Conservation (phyloP, 306 rosid genomes). For the Neltuma alba region DNA sequence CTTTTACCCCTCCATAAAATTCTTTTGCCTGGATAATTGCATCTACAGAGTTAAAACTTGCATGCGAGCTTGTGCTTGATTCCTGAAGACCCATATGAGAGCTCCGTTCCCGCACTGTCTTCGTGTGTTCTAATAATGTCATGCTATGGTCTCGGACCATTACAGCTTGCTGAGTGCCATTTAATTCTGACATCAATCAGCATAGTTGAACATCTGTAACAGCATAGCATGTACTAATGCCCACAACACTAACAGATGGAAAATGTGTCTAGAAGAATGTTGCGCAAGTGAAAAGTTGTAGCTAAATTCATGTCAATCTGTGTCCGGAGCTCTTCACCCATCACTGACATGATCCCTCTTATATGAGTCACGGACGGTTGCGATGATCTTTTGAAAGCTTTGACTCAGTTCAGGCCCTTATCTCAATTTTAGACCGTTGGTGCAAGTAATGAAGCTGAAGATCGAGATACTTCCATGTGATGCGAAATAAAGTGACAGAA, state of each 20-base stretch:
- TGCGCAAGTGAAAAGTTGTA: neutral
- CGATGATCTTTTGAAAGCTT: neutral
- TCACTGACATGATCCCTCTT: neutral
- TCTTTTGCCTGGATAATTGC: conserved; percentile 19
- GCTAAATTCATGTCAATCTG: conserved; percentile 4
- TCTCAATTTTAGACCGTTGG: conserved; percentile 5
- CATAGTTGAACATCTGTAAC: conserved; percentile 37
- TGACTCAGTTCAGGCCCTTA: neutral
- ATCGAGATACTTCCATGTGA: neutral
- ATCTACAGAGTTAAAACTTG: conserved; percentile 55
- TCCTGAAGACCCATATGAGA: conserved; percentile 5
- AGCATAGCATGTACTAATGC: conserved; percentile 12
- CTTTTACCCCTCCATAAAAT: neutral
- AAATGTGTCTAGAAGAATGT: conserved; percentile 15
- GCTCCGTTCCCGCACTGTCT: conserved; percentile 22
- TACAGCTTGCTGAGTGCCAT: conserved; percentile 33
- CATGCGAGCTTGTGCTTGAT: conserved; percentile 28
- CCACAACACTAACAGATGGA: neutral
- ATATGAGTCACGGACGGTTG: neutral
- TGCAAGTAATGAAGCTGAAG: neutral
- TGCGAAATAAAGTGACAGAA: too few species aligned
- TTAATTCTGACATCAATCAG: conserved; percentile 34
- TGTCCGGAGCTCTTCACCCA: neutral
- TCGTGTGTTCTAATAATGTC: neutral
- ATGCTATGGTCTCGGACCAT: conserved; percentile 23